Conservation (phyloP, 2,329 filamentous ascomycete species). For the Penicillium sp. region DNA sequence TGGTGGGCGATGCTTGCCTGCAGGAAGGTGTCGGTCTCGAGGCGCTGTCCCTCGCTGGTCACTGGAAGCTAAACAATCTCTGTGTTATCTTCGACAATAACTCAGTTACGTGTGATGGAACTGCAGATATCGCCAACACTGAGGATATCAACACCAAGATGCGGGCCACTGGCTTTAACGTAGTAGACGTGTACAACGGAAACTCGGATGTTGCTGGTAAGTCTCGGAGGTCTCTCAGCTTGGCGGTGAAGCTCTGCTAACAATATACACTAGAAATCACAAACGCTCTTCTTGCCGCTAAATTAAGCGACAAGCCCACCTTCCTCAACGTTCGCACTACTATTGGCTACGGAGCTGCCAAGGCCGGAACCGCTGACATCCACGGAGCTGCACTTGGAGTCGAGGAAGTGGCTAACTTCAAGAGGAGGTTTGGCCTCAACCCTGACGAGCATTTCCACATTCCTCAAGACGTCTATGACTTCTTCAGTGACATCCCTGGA, state of each 20-base stretch:
- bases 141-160: conserved; percentile 59
- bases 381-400: conserved; percentile 58
- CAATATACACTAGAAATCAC: conserved; percentile 5
- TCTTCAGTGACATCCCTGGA: conserved; percentile 50
- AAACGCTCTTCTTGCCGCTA: conserved; percentile 41
- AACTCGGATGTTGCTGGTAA: conserved; percentile 48
- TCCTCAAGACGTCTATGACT: conserved; percentile 47
- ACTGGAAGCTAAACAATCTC: conserved; percentile 53
- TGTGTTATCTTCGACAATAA: conserved; percentile 59
- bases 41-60: conserved; percentile 54
- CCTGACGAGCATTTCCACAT: conserved; percentile 48
- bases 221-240: not conserved
- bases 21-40: conserved; percentile 57
- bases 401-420: conserved; percentile 55
- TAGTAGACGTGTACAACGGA: conserved; percentile 54
- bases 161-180: conserved; percentile 55
- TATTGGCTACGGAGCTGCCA: conserved; percentile 52
- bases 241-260: not conserved
- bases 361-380: conserved; percentile 48
- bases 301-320: conserved; percentile 47
- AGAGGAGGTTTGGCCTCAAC: conserved; percentile 50
- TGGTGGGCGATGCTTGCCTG: conserved; percentile 57
- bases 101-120: conserved; percentile 56
- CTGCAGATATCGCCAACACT: conserved; percentile 51
- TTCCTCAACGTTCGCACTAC: conserved; percentile 58